These are phyloP conservation scores for Acidiella bohemica DNA, from an alignment of 495 filamentous ascomycete species.

Conservation along the genomic window DNA sequence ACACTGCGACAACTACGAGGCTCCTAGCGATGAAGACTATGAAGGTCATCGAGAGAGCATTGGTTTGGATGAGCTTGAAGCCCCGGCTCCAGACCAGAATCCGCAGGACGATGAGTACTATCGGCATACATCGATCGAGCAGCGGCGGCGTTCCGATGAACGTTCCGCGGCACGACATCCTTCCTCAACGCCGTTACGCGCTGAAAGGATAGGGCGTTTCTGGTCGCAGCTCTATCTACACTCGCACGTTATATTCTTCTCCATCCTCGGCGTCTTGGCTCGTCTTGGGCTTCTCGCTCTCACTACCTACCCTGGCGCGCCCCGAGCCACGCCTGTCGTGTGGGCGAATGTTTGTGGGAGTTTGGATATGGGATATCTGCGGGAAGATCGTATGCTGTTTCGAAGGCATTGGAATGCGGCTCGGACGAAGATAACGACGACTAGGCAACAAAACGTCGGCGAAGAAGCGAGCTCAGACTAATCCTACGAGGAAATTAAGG, in stretches of 20 bases:
- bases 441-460: slow-evolving; percentile 23
- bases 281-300: slow-evolving; percentile 68
- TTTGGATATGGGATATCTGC: slow-evolving; percentile 72
- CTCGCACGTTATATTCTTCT: slow-evolving; percentile 72
- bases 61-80: slow-evolving; percentile 1
- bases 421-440: slow-evolving; percentile 9
- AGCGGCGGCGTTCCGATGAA: too few relatives aligned
- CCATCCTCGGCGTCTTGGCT: slow-evolving; percentile 70
- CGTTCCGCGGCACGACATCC: neutral
- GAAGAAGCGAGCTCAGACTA: neutral
- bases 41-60: too few relatives aligned
- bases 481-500: neutral
- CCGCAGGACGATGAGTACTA: neutral
- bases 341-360: slow-evolving; percentile 83
- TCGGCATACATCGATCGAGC: too few relatives aligned
- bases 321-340: slow-evolving; percentile 53
- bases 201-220: neutral
- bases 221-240: slow-evolving; percentile 14
- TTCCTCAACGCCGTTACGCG: neutral
- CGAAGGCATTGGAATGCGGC: slow-evolving; percentile 43
- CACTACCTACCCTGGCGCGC: slow-evolving; percentile 65
- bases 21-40: too few relatives aligned
- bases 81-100: slow-evolving; percentile 1
- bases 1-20: too few relatives aligned
- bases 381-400: slow-evolving; percentile 66